Conservation (phyloP, 2,329 filamentous ascomycete genomes). For the Zymoseptoria passerinii region DNA sequence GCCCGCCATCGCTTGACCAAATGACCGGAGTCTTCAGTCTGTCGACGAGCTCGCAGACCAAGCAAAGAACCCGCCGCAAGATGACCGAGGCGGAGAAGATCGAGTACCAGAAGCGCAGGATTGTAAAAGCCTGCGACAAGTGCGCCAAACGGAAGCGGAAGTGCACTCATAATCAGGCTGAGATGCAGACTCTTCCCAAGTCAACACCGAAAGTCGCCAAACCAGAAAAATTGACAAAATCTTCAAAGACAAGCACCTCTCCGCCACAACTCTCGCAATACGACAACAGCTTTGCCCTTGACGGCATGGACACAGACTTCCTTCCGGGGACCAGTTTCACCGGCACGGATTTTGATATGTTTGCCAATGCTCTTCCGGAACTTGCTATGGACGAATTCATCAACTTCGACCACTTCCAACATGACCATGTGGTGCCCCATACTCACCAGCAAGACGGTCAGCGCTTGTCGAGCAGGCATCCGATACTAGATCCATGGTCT, state of each 20-base stretch:
- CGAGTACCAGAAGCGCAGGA: conserved; percentile 32
- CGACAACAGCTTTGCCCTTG: neutral
- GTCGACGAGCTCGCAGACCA: conserved; percentile 26
- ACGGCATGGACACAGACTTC: conserved; percentile 1
- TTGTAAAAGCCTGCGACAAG: conserved; percentile 31
- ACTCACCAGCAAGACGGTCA: neutral
- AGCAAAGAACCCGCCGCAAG: conserved; percentile 29
- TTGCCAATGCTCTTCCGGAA: conserved; percentile 18
- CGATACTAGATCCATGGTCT: neutral
- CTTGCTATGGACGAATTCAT: conserved; percentile 16
- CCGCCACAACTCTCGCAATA: neutral
- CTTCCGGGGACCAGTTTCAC: neutral
- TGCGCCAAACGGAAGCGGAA: conserved; percentile 32
- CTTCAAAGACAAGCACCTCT: conserved; percentile 1
- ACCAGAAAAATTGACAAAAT: conserved; percentile 1
- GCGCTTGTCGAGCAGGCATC: neutral
- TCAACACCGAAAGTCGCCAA: conserved; percentile 8
- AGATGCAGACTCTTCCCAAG: conserved; percentile 20
- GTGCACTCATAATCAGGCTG: conserved; percentile 27
- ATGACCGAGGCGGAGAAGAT: conserved; percentile 33
- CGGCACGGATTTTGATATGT: conserved; percentile 21
- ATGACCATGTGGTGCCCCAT: neutral
- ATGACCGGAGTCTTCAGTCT: conserved; percentile 34
- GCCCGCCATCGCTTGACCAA: conserved; percentile 26
- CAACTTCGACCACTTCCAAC: conserved; percentile 2